Evolutionary conservation across 75 land plant genomes (phyloP).

Genomic region (Pseudotsuga menziesii): DNA sequence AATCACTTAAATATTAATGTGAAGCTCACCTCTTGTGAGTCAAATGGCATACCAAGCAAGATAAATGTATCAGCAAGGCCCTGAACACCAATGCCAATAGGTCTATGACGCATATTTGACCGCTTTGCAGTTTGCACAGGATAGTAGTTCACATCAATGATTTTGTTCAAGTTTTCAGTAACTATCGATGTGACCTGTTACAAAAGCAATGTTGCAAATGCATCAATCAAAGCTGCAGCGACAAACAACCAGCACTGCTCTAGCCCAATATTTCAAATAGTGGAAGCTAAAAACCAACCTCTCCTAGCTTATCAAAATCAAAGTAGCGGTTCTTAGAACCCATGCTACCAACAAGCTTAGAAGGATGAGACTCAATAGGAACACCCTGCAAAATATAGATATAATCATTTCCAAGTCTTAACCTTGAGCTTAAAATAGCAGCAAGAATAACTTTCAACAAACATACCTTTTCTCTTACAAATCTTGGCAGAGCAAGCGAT

Average conservation of each 20-base stretch:
- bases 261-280: neutral
- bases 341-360: constrained; percentile 42
- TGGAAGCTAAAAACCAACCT: constrained; percentile 9
- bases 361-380: constrained; percentile 40
- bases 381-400: constrained; percentile 20
- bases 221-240: neutral
- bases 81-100: constrained; percentile 96
- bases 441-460: neutral
- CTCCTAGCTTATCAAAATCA: constrained; percentile 44
- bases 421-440: neutral
- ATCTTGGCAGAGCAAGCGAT: constrained; percentile 41
- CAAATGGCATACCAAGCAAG: constrained; percentile 95
- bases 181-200: constrained; percentile 74
- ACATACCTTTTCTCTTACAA: constrained; percentile 36
- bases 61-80: constrained; percentile 97
- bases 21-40: constrained; percentile 75
- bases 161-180: constrained; percentile 82
- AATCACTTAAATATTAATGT: neutral
- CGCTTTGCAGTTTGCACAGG: constrained; percentile 85
- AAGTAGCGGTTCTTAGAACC: constrained; percentile 36
- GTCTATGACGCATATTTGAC: constrained; percentile 84
- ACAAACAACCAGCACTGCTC: too few relatives aligned
- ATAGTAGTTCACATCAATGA: constrained; percentile 91
- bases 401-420: neutral
- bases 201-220: neutral